Conservation (phyloP, 192 early-diverging fungal genomes). For the Linnemannia hyalina region DNA sequence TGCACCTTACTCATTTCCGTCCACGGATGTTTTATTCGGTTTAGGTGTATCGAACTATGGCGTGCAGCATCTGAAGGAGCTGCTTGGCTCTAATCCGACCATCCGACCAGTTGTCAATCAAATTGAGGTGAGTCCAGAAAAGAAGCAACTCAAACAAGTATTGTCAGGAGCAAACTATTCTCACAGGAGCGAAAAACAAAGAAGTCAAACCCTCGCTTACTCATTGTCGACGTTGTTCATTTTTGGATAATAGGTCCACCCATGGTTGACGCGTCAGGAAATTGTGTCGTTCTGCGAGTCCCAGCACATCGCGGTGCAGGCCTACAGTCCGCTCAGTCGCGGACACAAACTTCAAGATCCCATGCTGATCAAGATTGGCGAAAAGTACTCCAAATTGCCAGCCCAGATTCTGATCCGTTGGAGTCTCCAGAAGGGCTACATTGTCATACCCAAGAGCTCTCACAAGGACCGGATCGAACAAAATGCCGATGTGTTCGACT, state of each 20-base stretch:
- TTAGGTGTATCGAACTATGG: slow-evolving; percentile 69
- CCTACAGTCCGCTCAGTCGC: slow-evolving; percentile 68
- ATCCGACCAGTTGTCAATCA: slow-evolving; percentile 68
- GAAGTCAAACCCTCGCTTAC: background rate
- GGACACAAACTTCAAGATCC: slow-evolving; percentile 65
- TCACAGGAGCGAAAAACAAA: background rate
- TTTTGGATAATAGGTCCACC: slow-evolving; percentile 55
- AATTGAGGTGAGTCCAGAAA: slow-evolving; percentile 58
- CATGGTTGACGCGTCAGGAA: slow-evolving; percentile 61
- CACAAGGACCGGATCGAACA: slow-evolving; percentile 64
- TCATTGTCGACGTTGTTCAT: background rate
- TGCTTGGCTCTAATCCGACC: slow-evolving; percentile 52
- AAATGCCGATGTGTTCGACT: slow-evolving; percentile 73
- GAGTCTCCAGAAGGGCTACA: slow-evolving; percentile 68
- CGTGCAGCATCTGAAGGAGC: slow-evolving; percentile 64
- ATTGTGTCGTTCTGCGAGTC: slow-evolving; percentile 59
- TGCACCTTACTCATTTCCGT: background rate
- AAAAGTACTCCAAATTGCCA: slow-evolving; percentile 65
- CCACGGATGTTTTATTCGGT: background rate
- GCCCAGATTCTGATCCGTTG: slow-evolving; percentile 72
- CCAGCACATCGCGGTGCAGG: slow-evolving; percentile 66
- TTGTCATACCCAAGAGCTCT: slow-evolving; percentile 70
- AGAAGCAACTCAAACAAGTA: background rate
- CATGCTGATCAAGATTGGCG: slow-evolving; percentile 60
- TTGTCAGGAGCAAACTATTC: background rate